Percentiles rank a stretch among this genome's conserved stretches.
Evolutionary conservation across 2,329 filamentous ascomycete species (phyloP).

Genomic region (Boeremia exigua): DNA sequence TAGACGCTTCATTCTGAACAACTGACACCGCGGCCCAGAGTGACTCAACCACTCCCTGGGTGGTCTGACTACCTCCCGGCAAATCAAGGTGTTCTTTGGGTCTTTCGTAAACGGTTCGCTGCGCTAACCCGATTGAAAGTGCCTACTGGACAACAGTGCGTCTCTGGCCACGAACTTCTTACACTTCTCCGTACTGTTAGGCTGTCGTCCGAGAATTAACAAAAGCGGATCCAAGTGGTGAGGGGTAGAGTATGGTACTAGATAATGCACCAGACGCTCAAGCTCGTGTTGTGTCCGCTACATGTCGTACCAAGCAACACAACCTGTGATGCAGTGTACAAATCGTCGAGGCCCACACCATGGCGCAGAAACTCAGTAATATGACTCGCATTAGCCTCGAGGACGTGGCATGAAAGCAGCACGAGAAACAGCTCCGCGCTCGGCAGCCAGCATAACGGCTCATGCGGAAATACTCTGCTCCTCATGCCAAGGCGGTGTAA

Average conservation of each 20-base stretch:
- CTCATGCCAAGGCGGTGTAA: neutral
- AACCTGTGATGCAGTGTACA: neutral
- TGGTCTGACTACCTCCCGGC: too few relatives aligned
- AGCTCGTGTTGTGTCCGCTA: neutral
- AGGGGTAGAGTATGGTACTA: neutral
- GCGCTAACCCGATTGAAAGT: too few relatives aligned
- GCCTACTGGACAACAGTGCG: too few relatives aligned
- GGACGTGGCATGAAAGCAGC: neutral
- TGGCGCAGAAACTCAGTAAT: neutral
- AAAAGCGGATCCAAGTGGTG: neutral
- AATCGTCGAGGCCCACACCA: neutral
- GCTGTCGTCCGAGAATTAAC: neutral
- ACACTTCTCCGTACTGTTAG: neutral
- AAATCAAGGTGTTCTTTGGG: too few relatives aligned
- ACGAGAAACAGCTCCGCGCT: neutral
- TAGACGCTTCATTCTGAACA: too few relatives aligned
- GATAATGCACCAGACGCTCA: neutral
- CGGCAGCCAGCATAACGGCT: neutral
- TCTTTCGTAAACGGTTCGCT: too few relatives aligned
- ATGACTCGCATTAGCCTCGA: conserved; percentile 7
- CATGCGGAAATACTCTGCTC: neutral
- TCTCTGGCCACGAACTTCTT: too few relatives aligned
- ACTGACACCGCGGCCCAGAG: too few relatives aligned
- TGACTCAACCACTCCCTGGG: too few relatives aligned
- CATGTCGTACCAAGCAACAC: neutral